Evolutionary conservation across 108 stramenopile species (phyloP).

Genomic region (Nannochloropsis oceanica): DNA sequence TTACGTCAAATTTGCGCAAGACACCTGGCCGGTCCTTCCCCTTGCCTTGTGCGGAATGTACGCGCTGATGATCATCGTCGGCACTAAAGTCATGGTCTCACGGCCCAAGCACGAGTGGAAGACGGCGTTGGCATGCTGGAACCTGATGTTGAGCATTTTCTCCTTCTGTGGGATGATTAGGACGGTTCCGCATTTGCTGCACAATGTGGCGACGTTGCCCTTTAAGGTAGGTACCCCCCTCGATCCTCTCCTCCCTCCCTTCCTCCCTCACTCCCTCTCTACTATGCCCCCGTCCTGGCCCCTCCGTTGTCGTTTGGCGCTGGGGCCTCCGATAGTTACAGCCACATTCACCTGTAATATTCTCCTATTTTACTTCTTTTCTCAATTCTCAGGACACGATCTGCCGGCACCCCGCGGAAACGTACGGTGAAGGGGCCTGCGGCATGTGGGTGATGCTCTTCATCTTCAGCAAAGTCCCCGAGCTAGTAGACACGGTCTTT

Average conservation of each 20-base stretch:
- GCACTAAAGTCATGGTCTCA: not conserved
- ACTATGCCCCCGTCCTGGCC: not conserved
- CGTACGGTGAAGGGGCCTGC: slow-evolving; percentile 58
- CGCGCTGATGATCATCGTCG: not conserved
- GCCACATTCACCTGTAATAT: not conserved
- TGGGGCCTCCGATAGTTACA: not conserved
- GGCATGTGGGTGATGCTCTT: slow-evolving; percentile 86
- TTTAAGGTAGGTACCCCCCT: not conserved
- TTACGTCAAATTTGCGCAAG: not conserved
- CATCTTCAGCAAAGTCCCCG: slow-evolving; percentile 62
- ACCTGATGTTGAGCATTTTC: not conserved
- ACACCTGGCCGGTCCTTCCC: not conserved
- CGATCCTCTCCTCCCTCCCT: too few relatives aligned
- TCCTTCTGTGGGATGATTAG: not conserved
- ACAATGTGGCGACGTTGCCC: not conserved
- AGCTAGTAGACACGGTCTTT: slow-evolving; percentile 47
- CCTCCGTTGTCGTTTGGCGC: not conserved
- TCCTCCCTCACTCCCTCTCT: not conserved
- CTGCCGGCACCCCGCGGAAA: not conserved
- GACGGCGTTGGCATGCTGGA: not conserved
- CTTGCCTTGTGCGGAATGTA: not conserved
- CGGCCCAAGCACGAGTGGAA: not conserved
- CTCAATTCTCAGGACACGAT: not conserved
- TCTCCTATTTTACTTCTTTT: not conserved
- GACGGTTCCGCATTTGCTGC: not conserved